phyloP scores from a whole-genome alignment of 2,329 filamentous ascomycete genomes.

The Ophiocordyceps camponoti-saundersi region DNA sequence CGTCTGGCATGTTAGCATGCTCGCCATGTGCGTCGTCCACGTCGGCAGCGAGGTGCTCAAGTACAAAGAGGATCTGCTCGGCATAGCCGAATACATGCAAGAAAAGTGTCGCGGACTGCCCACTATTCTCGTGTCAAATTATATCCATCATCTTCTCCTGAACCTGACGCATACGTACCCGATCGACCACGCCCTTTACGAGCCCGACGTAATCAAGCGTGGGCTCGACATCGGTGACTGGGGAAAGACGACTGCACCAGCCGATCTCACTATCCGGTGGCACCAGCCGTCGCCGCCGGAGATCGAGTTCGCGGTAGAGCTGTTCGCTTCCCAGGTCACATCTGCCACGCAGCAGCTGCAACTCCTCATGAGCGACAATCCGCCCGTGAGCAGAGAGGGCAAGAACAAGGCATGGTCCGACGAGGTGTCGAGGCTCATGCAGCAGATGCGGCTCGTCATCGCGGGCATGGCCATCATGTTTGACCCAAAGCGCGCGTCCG shows the following conservation, averaged over 20 bases:
- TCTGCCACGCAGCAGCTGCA: conserved; percentile 59
- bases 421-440: conserved; percentile 79
- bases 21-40: conserved; percentile 96
- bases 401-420: conserved; percentile 99
- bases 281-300: conserved; percentile 69
- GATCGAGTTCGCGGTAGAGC: conserved; percentile 71
- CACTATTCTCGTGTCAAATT: conserved; percentile 93
- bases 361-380: conserved; percentile 64
- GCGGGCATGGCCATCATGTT: conserved; percentile 85
- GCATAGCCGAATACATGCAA: conserved; percentile 92
- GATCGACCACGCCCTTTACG: conserved; percentile 74
- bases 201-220: conserved; percentile 52
- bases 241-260: conserved; percentile 61
- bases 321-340: conserved; percentile 73
- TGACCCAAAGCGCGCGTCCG: conserved; percentile 56
- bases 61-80: conserved; percentile 77
- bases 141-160: conserved; percentile 86
- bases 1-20: conserved; percentile 92
- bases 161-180: conserved; percentile 93
- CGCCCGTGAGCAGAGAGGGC: conserved; percentile 74
- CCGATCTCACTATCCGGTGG: conserved; percentile 75
- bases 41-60: conserved; percentile 79
- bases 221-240: conserved; percentile 68
- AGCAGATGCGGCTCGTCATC: conserved; percentile 73
- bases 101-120: conserved; percentile 85